Percentiles rank a stretch among this genome's conserved stretches.
phyloP scores from a whole-genome alignment of 768 basidiomycete species.

The Calocybe cyanea region DNA sequence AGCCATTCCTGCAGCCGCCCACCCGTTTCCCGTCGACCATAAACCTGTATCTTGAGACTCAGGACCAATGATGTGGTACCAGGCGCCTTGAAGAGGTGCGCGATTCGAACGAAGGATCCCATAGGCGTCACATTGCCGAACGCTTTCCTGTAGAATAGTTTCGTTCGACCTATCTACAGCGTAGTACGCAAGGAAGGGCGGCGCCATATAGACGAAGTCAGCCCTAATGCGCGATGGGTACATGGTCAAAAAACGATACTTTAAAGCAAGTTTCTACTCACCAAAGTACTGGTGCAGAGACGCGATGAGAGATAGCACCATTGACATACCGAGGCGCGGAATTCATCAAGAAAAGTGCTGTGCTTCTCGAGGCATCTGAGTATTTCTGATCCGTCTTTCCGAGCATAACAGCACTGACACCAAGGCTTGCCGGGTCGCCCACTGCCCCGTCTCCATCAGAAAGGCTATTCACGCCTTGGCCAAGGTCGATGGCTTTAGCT shows the following conservation, averaged over 20 bases:
- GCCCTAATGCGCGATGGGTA: constrained; percentile 27
- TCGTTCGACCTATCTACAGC: constrained; percentile 34
- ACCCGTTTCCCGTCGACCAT: constrained; percentile 60
- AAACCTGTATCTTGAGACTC: constrained; percentile 32
- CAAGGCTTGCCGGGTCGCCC: constrained; percentile 46
- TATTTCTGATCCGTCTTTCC: constrained; percentile 32
- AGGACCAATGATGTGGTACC: constrained; percentile 44
- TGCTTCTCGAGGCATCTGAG: constrained; percentile 26
- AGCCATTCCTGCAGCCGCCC: constrained; percentile 69
- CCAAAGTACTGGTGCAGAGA: constrained; percentile 37
- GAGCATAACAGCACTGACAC: constrained; percentile 41
- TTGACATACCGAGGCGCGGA: constrained; percentile 36
- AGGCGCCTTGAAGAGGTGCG: constrained; percentile 24
- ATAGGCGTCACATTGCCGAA: constrained; percentile 36
- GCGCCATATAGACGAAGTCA: constrained; percentile 50
- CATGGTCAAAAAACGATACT: background rate
- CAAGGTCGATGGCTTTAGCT: constrained; percentile 31
- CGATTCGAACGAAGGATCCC: constrained; percentile 32
- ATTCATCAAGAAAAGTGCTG: constrained; percentile 30
- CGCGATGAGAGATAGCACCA: constrained; percentile 45
- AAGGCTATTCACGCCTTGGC: constrained; percentile 29
- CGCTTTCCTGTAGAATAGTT: constrained; percentile 30
- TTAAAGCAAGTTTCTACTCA: constrained; percentile 17
- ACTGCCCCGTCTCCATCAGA: constrained; percentile 37
- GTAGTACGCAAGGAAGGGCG: constrained; percentile 48